Conservation (phyloP, 768 basidiomycete genomes). For the Boletus pseudopeckii region DNA sequence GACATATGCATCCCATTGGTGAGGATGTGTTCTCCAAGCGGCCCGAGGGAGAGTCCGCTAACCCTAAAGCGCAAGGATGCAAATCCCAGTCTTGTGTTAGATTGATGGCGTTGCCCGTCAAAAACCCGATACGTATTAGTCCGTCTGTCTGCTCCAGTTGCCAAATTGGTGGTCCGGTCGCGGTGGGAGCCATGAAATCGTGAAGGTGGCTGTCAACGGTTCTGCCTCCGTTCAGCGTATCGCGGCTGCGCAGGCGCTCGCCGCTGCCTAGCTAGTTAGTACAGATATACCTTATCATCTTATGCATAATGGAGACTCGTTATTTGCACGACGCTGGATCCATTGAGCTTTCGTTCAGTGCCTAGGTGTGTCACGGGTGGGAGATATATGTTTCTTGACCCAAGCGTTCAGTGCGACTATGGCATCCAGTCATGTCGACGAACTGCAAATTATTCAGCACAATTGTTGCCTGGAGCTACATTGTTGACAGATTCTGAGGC, state of each 20-base stretch:
- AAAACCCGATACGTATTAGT: constrained; percentile 70
- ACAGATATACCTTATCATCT: constrained; percentile 21
- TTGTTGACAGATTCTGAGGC: not conserved
- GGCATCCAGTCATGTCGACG: not conserved
- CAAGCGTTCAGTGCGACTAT: not conserved
- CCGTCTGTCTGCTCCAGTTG: constrained; percentile 43
- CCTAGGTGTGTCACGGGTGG: not conserved
- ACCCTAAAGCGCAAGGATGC: constrained; percentile 44
- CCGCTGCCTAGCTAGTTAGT: constrained; percentile 9
- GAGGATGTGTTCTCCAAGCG: constrained; percentile 7
- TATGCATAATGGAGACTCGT: constrained; percentile 17
- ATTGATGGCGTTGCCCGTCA: constrained; percentile 64
- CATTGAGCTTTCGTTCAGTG: not conserved
- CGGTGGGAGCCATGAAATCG: constrained; percentile 18
- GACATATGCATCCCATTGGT: constrained; percentile 60
- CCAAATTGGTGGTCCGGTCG: constrained; percentile 9
- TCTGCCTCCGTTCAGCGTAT: constrained; percentile 2
- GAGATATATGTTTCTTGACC: not conserved
- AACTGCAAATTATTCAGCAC: not conserved
- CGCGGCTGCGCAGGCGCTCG: constrained; percentile 24
- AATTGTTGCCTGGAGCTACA: not conserved
- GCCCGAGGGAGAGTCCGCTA: constrained; percentile 1
- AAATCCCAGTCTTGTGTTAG: constrained; percentile 53
- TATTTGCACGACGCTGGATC: not conserved
- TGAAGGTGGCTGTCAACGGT: constrained; percentile 6